A percentile compares a stretch with the other conserved stretches of the same genome.
Conservation (phyloP, 176 grass and related monocot genomes). For the Raddia guianensis region DNA sequence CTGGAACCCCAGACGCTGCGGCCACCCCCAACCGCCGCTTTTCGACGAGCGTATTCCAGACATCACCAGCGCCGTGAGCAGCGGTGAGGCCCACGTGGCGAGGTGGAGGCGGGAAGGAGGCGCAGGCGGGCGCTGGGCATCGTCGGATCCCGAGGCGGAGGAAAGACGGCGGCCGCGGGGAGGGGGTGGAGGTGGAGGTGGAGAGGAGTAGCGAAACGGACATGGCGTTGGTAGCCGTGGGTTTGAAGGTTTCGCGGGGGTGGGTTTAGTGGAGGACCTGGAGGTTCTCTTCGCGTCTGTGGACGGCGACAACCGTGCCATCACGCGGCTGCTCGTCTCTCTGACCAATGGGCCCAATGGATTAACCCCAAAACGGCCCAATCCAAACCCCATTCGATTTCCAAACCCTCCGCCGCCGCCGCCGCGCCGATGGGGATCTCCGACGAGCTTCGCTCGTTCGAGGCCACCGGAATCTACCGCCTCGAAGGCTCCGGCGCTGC, state of each 20-base stretch:
- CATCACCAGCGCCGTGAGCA: constrained; percentile 1
- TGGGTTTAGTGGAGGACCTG: background rate
- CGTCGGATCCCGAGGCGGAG: background rate
- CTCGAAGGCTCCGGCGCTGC: constrained; percentile 29
- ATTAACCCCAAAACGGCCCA: background rate
- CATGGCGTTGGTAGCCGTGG: constrained; percentile 14
- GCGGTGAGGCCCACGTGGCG: background rate
- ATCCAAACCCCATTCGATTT: background rate
- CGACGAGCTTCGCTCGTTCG: constrained; percentile 56
- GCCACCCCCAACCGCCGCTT: background rate
- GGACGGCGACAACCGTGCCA: constrained; percentile 9
- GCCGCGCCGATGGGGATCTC: constrained; percentile 36
- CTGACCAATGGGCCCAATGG: background rate
- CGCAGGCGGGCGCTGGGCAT: background rate
- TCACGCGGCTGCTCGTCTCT: background rate
- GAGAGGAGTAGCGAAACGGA: constrained; percentile 41
- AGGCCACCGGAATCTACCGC: constrained; percentile 65
- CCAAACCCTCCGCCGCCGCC: constrained; percentile 21
- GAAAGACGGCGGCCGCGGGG: background rate
- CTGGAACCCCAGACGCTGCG: constrained; percentile 22
- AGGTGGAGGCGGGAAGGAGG: background rate
- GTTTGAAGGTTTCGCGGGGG: constrained; percentile 42
- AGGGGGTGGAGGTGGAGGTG: background rate
- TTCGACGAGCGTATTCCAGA: constrained; percentile 11
- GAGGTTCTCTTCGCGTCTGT: constrained; percentile 19